Evolutionary conservation across 1,284 basidiomycete species (phyloP).

Genomic region (Cronartium quercuum): DNA sequence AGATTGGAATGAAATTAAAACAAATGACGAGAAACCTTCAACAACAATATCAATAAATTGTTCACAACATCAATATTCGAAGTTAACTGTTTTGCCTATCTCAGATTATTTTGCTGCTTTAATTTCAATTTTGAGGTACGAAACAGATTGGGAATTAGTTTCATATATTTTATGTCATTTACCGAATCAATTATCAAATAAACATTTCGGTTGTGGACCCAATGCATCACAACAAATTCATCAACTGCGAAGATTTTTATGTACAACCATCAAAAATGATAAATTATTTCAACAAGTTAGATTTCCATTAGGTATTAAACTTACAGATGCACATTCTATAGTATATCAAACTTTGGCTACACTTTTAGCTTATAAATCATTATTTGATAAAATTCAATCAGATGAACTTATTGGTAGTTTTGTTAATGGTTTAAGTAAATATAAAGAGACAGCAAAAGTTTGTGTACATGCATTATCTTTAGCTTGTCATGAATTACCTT

Average conservation of each 20-base stretch:
- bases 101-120: constrained; percentile 69
- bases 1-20: constrained; percentile 45
- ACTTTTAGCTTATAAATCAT: constrained; percentile 76
- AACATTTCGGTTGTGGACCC: constrained; percentile 91
- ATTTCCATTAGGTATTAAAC: constrained; percentile 55
- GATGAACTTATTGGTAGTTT: constrained; percentile 75
- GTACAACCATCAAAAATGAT: constrained; percentile 60
- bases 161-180: constrained; percentile 88
- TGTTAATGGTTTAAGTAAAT: constrained; percentile 65
- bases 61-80: constrained; percentile 45
- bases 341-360: constrained; percentile 83
- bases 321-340: constrained; percentile 77
- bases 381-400: constrained; percentile 63
- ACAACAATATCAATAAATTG: constrained; percentile 35
- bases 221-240: constrained; percentile 63
- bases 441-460: constrained; percentile 73
- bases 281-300: constrained; percentile 60
- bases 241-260: constrained; percentile 63
- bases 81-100: constrained; percentile 63
- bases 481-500: constrained; percentile 78
- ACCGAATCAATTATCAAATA: constrained; percentile 86
- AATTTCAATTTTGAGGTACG: constrained; percentile 64
- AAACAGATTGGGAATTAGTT: constrained; percentile 86
- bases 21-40: constrained; percentile 30
- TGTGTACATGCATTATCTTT: constrained; percentile 86